A percentile compares a stretch with the other conserved stretches of the same genome.
Conservation (phyloP, 1,284 basidiomycete species). For the Coriolopsis trogii region DNA sequence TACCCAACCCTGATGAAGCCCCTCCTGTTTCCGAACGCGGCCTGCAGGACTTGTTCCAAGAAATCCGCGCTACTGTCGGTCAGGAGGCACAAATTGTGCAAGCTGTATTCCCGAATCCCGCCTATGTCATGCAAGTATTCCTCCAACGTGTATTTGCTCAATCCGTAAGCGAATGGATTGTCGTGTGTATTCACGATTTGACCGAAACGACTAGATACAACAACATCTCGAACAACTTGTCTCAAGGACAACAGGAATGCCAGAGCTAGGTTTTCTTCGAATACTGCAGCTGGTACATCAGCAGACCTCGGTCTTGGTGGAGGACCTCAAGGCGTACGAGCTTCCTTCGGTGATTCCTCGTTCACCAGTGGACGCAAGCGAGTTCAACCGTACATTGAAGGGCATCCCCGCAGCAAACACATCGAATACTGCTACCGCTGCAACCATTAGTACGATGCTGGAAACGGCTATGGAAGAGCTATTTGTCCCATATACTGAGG, state of each 20-base stretch:
- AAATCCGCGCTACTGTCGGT: slow-evolving; percentile 90
- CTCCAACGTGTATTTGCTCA: slow-evolving; percentile 98
- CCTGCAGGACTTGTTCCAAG: slow-evolving; percentile 79
- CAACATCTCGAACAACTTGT: slow-evolving; percentile 91
- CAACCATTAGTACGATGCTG: slow-evolving; percentile 82
- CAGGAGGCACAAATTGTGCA: slow-evolving; percentile 98
- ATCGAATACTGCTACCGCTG: slow-evolving; percentile 45
- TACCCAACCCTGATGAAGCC: slow-evolving; percentile 80
- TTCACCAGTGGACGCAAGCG: slow-evolving; percentile 60
- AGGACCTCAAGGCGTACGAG: slow-evolving; percentile 93
- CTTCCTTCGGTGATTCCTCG: slow-evolving; percentile 68
- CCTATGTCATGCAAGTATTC: slow-evolving; percentile 99
- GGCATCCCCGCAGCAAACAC: slow-evolving; percentile 44
- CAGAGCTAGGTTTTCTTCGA: slow-evolving; percentile 90
- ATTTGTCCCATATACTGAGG: slow-evolving; percentile 94
- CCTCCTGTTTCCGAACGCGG: slow-evolving; percentile 85
- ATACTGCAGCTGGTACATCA: slow-evolving; percentile 88
- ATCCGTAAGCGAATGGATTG: slow-evolving; percentile 61
- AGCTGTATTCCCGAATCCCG: slow-evolving; percentile 97
- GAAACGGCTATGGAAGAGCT: slow-evolving; percentile 96
- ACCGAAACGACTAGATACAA: slow-evolving; percentile 69
- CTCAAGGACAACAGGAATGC: slow-evolving; percentile 71
- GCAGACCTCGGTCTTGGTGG: slow-evolving; percentile 80
- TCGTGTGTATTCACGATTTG: neutral
- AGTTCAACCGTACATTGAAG: slow-evolving; percentile 59